These are phyloP conservation scores for Sarcocystis neurona DNA, from an alignment of 169 alveolate genomes.

Conservation along the genomic window DNA sequence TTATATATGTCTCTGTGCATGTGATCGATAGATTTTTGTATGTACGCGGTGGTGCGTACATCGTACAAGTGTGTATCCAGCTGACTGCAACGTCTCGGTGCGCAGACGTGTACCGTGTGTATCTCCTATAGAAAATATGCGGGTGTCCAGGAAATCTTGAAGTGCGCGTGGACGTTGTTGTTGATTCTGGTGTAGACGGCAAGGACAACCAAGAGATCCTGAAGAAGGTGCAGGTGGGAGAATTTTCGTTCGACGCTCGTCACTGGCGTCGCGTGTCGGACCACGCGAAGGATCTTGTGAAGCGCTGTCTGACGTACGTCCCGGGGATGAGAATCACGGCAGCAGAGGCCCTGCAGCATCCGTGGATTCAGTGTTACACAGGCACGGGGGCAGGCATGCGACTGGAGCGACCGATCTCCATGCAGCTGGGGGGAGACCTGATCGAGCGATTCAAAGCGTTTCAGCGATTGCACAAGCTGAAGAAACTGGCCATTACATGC, in stretches of 20 bases:
- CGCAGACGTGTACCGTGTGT: too few species aligned
- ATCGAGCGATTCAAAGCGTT: slow-evolving; percentile 85
- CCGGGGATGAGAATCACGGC: slow-evolving; percentile 90
- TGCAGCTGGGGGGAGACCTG: slow-evolving; percentile 71
- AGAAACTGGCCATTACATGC: slow-evolving; percentile 92
- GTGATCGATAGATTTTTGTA: too few species aligned
- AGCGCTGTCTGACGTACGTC: slow-evolving; percentile 84
- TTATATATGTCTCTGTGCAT: too few species aligned
- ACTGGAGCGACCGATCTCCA: slow-evolving; percentile 74
- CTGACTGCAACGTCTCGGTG: too few species aligned
- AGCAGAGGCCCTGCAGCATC: slow-evolving; percentile 89
- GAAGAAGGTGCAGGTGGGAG: slow-evolving; percentile 74
- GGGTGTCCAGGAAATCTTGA: too few species aligned
- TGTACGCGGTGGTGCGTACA: too few species aligned
- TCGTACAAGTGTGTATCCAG: too few species aligned
- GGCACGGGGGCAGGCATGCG: slow-evolving; percentile 79
- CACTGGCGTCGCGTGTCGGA: slow-evolving; percentile 84
- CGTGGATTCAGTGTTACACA: slow-evolving; percentile 84
- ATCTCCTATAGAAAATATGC: too few species aligned
- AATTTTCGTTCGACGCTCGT: slow-evolving; percentile 72
- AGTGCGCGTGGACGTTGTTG: too few species aligned
- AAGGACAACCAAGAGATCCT: slow-evolving; percentile 80
- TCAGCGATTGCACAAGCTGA: slow-evolving; percentile 85
- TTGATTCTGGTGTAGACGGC: slow-evolving; percentile 82
- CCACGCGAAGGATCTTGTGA: slow-evolving; percentile 89